phyloP scores from a whole-genome alignment of 768 basidiomycete species.

The Cubamyces sp. region DNA sequence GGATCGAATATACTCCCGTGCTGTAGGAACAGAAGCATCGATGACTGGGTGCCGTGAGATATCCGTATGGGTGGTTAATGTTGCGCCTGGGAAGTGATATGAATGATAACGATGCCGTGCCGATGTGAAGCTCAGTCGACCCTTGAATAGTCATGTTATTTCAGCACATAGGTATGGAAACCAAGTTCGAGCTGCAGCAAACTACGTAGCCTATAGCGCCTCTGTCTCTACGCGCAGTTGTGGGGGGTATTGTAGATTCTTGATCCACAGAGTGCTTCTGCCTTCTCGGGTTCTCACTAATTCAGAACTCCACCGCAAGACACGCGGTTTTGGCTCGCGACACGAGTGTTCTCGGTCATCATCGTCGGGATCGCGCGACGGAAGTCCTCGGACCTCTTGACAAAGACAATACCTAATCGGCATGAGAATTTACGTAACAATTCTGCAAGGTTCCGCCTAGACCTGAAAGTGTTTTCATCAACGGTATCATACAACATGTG shows the following conservation, averaged over 20 bases:
- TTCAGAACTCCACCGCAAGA: no score
- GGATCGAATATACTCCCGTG: not conserved
- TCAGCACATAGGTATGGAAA: no score
- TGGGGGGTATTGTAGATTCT: no score
- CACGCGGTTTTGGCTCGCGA: no score
- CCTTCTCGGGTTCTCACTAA: no score
- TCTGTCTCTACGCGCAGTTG: no score
- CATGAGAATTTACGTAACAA: not conserved
- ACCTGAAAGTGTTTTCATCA: not conserved
- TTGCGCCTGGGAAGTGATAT: slow-evolving; percentile 2
- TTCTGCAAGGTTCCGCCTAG: no score
- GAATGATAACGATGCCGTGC: not conserved
- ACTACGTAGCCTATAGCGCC: no score
- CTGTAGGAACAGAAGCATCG: not conserved
- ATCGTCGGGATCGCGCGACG: not conserved
- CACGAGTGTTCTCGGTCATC: no score
- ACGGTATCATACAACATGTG: slow-evolving; percentile 15
- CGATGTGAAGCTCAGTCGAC: not conserved
- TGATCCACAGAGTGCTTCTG: no score
- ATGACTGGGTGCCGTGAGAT: not conserved
- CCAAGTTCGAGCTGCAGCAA: no score
- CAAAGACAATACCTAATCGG: not conserved
- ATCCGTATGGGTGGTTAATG: not conserved
- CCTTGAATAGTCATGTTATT: no score
- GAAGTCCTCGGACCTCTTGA: not conserved